Base-by-base conservation (phyloP, 2,329 filamentous ascomycete genomes). In the Pezicula carpinea region DNA sequence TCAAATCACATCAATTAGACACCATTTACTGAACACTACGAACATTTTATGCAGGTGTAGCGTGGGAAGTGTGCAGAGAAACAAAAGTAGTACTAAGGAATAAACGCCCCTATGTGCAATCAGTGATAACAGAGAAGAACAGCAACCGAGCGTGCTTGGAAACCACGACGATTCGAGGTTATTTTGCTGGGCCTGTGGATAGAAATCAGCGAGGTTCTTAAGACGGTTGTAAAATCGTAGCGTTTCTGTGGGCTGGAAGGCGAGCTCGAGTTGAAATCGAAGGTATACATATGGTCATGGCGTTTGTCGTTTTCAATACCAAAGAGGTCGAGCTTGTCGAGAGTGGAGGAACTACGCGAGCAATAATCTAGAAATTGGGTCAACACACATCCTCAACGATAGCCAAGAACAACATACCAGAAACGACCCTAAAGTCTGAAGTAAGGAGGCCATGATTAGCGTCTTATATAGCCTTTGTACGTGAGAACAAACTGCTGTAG, bases 401-500 rank as follows among this genome's bases (percentile, higher is more conserved):
- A 21, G 19, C 6, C 17, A 17, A 23, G 2, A 8, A 34, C 10
- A 36, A 46, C 52, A 39, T 51, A 63, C 60, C 45, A 55, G 56
- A 56, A 42, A 44, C 44, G 44, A 57, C 46, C 59, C 60, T 63
- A 60, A 44, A 59, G 46, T 54, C 43, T 46, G 50, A 22, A 47
- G 33, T 18, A 46, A 38, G 46, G 19, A 15, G 19, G 55, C 51
- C 52, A 50, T 50, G 44, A 62, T 63, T 64, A 64, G 61, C 58
- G 60, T 59, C 74, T 77, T 72, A 91, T 61, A 90, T 87, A 68
- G 86, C 86, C 70, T 87, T 87, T 60, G 86, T 88, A 67, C 87
- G 85, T 69, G 86, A 87, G 76, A 93, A 96, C 71, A 95, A 82
- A 78, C 87, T 95, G 82, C 89, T 93, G 82, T 97, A 99, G 73